Base-by-base conservation (phyloP, 495 filamentous ascomycete genomes). In the Neurospora intermedia region DNA sequence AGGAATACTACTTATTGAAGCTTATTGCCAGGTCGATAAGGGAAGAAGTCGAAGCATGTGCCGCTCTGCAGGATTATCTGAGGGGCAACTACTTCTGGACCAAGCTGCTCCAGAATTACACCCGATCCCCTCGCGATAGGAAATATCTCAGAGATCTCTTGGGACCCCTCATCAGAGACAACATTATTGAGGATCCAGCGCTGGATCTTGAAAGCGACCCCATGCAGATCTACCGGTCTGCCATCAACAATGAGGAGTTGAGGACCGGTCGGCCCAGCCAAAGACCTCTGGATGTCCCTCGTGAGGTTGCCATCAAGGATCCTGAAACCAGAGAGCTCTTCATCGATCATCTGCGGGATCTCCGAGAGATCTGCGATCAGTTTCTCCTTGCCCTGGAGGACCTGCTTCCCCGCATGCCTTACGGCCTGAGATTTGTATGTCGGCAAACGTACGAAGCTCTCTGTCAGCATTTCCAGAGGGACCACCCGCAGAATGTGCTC, bases 1-100 rank as follows among this genome's bases (percentile, higher is more conserved):
- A 99, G 77, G 96, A 99, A 76, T 99, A 98, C 80, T 97, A 98
- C 79, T 87, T 99, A 10, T 85, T 99, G 71, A 98, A 95, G 82
- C 87, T 98, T 35, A 90, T 99, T 69, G 86, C 89, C 15, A 87
- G 91, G 74, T 93, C 94, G 3, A 91, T 94, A 70, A 90, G 91
- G 74, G 94, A 98, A 79, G 94, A 97, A 76, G 88, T 98, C 8
- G 92, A 97, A 41, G 86, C 85, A 41, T 92, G 90, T 75, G 82
- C 81, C 16, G 89, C 89, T 0, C 82, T 98, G 9, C 90, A 94
- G 75, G 96, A 98, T 69, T 98, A 94, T 77, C 77, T 97, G 41
- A 89, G 96, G 54, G 93, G 92, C 69, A 96, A 92, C 79, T 96
- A 93, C 77, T 98, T 98, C 87, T 97, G 94, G 93, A 85, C 87